phyloP scores from a whole-genome alignment of 2,329 filamentous ascomycete species.

The Alternaria burnsii region DNA sequence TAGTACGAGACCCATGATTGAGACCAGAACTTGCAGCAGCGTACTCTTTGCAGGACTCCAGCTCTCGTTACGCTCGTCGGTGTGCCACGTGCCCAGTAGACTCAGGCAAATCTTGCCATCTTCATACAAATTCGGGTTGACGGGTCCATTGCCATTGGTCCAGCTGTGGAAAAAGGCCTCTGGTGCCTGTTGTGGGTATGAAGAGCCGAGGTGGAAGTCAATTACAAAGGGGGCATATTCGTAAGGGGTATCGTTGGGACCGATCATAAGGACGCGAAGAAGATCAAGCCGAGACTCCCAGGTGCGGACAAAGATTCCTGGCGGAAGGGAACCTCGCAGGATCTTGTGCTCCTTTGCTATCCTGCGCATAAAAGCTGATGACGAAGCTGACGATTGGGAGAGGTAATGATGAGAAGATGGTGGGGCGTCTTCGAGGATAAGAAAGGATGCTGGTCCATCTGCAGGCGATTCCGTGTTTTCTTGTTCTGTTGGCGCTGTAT shows the following conservation, averaged over 20 bases:
- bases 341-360: slow-evolving; percentile 67
- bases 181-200: slow-evolving; percentile 63
- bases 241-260: slow-evolving; percentile 67
- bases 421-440: slow-evolving; percentile 48
- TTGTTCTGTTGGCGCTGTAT: slow-evolving; percentile 11
- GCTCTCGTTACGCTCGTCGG: slow-evolving; percentile 60
- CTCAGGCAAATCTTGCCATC: slow-evolving; percentile 69
- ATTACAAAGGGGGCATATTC: slow-evolving; percentile 69
- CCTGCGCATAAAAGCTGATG: slow-evolving; percentile 56
- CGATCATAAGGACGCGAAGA: slow-evolving; percentile 66
- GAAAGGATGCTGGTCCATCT: slow-evolving; percentile 36
- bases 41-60: slow-evolving; percentile 65
- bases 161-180: slow-evolving; percentile 68
- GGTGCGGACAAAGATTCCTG: slow-evolving; percentile 65
- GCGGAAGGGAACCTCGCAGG: slow-evolving; percentile 62
- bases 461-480: slow-evolving; percentile 14
- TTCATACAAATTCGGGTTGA: slow-evolving; percentile 71
- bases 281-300: slow-evolving; percentile 68
- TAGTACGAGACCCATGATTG: slow-evolving; percentile 64
- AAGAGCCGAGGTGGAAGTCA: slow-evolving; percentile 61
- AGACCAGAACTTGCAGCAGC: slow-evolving; percentile 66
- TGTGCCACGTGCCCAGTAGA: slow-evolving; percentile 67
- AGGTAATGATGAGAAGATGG: slow-evolving; percentile 52
- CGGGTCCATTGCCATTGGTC: slow-evolving; percentile 60
- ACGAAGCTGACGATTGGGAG: slow-evolving; percentile 53